Conservation (phyloP, 148 eudicot species). For the Gaultheria prostrata region DNA sequence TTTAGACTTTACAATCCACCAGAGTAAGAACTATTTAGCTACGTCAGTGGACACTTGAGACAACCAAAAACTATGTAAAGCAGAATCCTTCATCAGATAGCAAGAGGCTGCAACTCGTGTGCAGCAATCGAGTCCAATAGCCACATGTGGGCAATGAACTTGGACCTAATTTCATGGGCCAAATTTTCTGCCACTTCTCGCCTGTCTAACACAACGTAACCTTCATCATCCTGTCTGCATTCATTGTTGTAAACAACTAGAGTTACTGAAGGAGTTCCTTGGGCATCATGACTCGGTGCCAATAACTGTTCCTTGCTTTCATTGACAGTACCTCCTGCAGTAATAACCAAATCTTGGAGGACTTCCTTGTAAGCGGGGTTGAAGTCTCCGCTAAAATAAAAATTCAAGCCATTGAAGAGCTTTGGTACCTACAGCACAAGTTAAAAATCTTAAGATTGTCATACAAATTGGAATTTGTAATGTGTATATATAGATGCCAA, state of each 20-base stretch:
- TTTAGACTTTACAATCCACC: not conserved
- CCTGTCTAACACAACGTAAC: too few species aligned
- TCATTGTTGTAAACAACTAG: too few species aligned
- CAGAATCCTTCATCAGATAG: not conserved
- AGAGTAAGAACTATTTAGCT: not conserved
- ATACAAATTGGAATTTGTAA: not conserved
- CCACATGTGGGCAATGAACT: too few species aligned
- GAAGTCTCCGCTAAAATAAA: constrained; percentile 64
- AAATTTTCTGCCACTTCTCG: too few species aligned
- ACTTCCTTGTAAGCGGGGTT: constrained; percentile 47
- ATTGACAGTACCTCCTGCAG: constrained; percentile 66
- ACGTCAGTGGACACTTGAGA: not conserved
- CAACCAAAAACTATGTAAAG: not conserved
- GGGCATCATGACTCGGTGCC: not conserved
- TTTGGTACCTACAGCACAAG: constrained; percentile 51
- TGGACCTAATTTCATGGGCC: too few species aligned
- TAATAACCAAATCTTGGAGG: constrained; percentile 50
- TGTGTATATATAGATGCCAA: not conserved
- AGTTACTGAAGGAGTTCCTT: too few species aligned
- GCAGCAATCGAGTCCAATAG: too few species aligned
- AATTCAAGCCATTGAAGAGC: constrained; percentile 62
- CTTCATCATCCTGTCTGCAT: too few species aligned
- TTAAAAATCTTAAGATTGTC: not conserved
- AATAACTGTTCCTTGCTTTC: constrained; percentile 26
- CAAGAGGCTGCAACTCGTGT: not conserved